Conservation (phyloP, 768 basidiomycete species). For the Hericium rajendrae region DNA sequence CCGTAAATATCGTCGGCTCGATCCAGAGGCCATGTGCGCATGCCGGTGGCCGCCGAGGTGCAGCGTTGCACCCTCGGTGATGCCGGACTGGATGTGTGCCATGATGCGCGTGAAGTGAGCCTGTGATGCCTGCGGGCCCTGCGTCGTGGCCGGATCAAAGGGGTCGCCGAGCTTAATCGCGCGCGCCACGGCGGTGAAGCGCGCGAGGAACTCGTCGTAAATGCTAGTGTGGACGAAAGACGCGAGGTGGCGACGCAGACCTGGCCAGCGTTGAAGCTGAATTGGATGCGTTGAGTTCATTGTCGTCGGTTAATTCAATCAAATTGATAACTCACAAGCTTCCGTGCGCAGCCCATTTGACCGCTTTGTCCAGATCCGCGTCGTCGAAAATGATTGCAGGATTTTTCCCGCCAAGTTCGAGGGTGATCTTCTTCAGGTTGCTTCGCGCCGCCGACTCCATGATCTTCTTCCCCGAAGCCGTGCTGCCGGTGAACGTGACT, state of each 20-base stretch:
- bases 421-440: slow-evolving; percentile 62
- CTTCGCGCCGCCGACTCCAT: slow-evolving; percentile 50
- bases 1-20: slow-evolving; percentile 53
- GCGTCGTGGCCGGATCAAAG: slow-evolving; percentile 46
- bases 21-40: slow-evolving; percentile 51
- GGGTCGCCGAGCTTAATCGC: slow-evolving; percentile 60
- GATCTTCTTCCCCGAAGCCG: slow-evolving; percentile 52
- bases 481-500: slow-evolving; percentile 66
- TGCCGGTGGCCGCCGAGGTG: slow-evolving; percentile 40
- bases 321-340: slow-evolving; percentile 25
- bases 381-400: slow-evolving; percentile 55
- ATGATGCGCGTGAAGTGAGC: slow-evolving; percentile 58
- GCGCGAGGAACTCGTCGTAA: slow-evolving; percentile 64
- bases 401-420: slow-evolving; percentile 70
- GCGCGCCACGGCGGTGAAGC: slow-evolving; percentile 44
- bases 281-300: no score
- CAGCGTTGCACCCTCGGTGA: slow-evolving; percentile 45
- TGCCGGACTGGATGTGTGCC: slow-evolving; percentile 51
- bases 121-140: slow-evolving; percentile 74
- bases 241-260: slow-evolving; percentile 76
- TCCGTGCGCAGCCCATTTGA: slow-evolving; percentile 48
- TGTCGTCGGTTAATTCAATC: no score
- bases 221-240: slow-evolving; percentile 65
- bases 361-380: slow-evolving; percentile 47
- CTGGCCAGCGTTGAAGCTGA: slow-evolving; percentile 58